phyloP scores from a whole-genome alignment of 129 eudicot species.

The Erigeron canadensis region DNA sequence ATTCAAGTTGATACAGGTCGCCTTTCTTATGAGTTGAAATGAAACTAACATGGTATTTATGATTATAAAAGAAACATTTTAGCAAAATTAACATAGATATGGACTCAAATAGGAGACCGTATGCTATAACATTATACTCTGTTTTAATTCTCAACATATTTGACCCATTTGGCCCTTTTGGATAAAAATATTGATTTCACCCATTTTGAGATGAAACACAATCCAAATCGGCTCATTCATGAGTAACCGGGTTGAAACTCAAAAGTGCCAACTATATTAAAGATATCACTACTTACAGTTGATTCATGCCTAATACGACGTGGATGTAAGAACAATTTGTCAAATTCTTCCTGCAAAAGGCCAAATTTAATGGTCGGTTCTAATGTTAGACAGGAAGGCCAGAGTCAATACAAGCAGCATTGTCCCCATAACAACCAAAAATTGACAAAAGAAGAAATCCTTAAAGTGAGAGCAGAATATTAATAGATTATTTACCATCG shows the following conservation, averaged over 20 bases:
- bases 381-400: neutral
- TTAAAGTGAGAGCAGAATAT: neutral
- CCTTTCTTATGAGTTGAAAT: neutral
- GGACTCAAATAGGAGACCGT: slow-evolving; percentile 7
- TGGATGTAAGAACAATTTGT: slow-evolving; percentile 59
- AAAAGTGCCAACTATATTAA: neutral
- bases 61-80: slow-evolving; percentile 3
- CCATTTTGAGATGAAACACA: too few relatives aligned
- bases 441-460: neutral
- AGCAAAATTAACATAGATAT: neutral
- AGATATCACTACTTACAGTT: slow-evolving; percentile 58
- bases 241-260: neutral
- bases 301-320: slow-evolving; percentile 87
- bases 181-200: neutral
- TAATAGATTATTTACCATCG: slow-evolving; percentile 54
- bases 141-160: neutral
- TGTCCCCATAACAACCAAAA: neutral
- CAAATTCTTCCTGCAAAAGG: slow-evolving; percentile 74
- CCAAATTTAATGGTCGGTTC: slow-evolving; percentile 7
- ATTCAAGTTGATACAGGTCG: neutral
- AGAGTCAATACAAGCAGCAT: slow-evolving; percentile 5
- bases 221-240: neutral
- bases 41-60: neutral
- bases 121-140: neutral
- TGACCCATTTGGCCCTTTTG: neutral